phyloP scores from a whole-genome alignment of 2,329 filamentous ascomycete species.

The Hymenoscyphus infarciens region DNA sequence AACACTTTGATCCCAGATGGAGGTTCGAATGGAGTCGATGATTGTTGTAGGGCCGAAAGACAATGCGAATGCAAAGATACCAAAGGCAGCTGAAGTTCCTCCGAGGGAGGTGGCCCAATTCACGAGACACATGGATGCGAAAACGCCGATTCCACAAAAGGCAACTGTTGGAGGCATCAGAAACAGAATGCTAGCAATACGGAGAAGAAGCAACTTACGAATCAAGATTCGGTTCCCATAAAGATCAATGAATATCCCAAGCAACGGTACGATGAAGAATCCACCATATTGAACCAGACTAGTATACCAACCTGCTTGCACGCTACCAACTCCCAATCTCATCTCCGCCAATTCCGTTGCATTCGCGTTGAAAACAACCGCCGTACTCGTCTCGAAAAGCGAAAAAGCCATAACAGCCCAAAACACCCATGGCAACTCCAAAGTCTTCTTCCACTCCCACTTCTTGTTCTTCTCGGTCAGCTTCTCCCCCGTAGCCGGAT shows the following conservation, averaged over 20 bases:
- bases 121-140: conserved; percentile 51
- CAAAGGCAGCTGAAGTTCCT: conserved; percentile 57
- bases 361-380: conserved; percentile 52
- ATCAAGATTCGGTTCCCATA: conserved; percentile 50
- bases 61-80: conserved; percentile 54
- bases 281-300: conserved; percentile 51
- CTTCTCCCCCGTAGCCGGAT: conserved; percentile 55
- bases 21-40: conserved; percentile 58
- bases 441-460: conserved; percentile 52
- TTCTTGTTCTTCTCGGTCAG: conserved; percentile 58
- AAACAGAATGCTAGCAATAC: not conserved
- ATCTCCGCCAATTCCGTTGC: conserved; percentile 59
- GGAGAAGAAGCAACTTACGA: conserved; percentile 31
- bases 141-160: conserved; percentile 47
- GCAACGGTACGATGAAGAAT: conserved; percentile 23
- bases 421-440: conserved; percentile 57
- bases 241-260: conserved; percentile 55
- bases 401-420: conserved; percentile 55
- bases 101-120: conserved; percentile 47
- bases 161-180: conserved; percentile 28
- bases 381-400: conserved; percentile 55
- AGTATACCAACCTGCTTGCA: conserved; percentile 59
- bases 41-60: conserved; percentile 55
- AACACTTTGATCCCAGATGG: conserved; percentile 56
- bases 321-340: conserved; percentile 51